A percentile compares a stretch with the other conserved stretches of the same genome.
Evolutionary conservation across 345 rosid species (phyloP).

Genomic region (Citrus cavaleriei): DNA sequence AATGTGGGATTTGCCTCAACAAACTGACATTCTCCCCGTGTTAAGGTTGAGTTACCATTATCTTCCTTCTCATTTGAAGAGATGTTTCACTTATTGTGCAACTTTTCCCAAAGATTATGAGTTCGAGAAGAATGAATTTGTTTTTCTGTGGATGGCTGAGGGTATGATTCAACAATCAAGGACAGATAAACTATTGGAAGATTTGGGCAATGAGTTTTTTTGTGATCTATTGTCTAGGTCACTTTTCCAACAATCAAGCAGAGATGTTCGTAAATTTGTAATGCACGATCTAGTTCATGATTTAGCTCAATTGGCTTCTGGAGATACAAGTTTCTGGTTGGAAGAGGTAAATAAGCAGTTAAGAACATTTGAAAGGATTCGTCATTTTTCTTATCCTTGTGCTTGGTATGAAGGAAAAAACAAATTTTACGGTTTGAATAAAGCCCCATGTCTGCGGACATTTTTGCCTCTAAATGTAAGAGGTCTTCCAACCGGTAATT

Average conservation of each 20-base stretch:
- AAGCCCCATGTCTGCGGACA: conserved; percentile 7
- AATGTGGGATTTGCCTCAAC: not conserved
- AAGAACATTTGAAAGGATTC: not conserved
- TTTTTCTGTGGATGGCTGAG: not conserved
- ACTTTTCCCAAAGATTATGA: not conserved
- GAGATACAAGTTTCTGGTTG: not conserved
- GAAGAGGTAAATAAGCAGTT: not conserved
- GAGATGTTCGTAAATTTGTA: not conserved
- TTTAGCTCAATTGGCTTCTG: not conserved
- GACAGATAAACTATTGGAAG: not conserved
- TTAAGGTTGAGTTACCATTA: not conserved
- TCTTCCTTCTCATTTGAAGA: not conserved
- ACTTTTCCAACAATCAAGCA: not conserved
- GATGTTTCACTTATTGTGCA: not conserved
- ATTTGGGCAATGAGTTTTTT: conserved; percentile 1
- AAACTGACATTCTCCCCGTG: not conserved
- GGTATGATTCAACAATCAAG: not conserved
- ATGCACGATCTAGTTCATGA: not conserved
- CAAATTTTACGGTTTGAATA: not conserved
- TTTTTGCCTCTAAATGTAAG: not conserved
- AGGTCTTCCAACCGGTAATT: rapidly evolving
- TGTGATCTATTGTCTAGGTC: conserved; percentile 6
- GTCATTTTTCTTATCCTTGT: not conserved
- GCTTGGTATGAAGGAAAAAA: not conserved
- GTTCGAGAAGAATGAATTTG: not conserved